A percentile compares a stretch with the other conserved stretches of the same genome.
These are phyloP conservation scores for Leonotis leonurus DNA, from an alignment of 257 asterid species.

Conservation along the genomic window DNA sequence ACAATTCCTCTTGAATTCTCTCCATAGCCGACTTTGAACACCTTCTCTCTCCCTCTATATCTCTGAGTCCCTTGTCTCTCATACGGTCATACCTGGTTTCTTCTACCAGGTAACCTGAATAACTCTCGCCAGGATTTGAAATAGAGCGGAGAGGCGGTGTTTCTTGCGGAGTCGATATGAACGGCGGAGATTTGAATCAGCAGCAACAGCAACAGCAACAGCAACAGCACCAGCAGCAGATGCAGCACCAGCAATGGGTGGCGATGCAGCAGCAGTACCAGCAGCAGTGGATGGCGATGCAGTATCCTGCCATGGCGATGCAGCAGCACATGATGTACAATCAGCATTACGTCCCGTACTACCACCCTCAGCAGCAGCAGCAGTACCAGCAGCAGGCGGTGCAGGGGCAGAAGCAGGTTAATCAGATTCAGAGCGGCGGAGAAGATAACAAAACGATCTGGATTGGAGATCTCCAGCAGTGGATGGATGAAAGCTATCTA, in stretches of 20 bases:
- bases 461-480: constrained; percentile 97
- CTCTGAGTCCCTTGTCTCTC: too few relatives aligned
- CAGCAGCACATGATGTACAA: constrained; percentile 83
- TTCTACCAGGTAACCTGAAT: constrained; percentile 38
- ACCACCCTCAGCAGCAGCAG: constrained; percentile 59
- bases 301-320: constrained; percentile 79
- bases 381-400: constrained; percentile 39
- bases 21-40: constrained; percentile 32
- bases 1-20: constrained; percentile 22
- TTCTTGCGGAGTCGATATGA: constrained; percentile 30
- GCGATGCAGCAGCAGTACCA: constrained; percentile 99
- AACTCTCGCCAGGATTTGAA: constrained; percentile 22
- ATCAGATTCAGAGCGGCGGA: constrained; percentile 58
- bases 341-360: constrained; percentile 77
- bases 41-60: constrained; percentile 19
- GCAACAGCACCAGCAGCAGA: constrained; percentile 49
- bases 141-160: constrained; percentile 11
- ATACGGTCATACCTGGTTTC: constrained; percentile 26
- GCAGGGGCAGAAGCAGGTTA: constrained; percentile 34
- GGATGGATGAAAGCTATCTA: constrained; percentile 95
- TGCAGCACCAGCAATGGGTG: constrained; percentile 80
- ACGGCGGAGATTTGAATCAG: constrained; percentile 76
- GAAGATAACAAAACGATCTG: constrained; percentile 93
- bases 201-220: constrained; percentile 45
- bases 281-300: constrained; percentile 98